phyloP scores from a whole-genome alignment of 495 filamentous ascomycete genomes.

The Tuber brumale region DNA sequence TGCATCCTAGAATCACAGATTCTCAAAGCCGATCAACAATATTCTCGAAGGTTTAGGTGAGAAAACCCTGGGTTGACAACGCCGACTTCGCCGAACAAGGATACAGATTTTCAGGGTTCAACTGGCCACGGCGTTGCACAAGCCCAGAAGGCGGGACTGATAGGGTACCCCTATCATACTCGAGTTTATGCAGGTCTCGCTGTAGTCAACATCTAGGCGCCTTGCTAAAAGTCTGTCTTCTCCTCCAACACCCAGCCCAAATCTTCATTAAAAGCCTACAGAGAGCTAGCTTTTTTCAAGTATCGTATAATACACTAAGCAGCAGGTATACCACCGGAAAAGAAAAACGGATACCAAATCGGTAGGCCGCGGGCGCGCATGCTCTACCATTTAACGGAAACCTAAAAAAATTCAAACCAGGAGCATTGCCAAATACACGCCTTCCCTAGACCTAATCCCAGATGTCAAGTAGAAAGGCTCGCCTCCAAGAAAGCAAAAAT shows the following conservation, averaged over 20 bases:
- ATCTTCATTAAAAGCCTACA: not conserved
- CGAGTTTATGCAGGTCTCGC: not conserved
- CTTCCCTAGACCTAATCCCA: not conserved
- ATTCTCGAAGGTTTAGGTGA: not conserved
- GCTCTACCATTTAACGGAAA: not conserved
- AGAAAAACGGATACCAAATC: not conserved
- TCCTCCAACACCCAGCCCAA: not conserved
- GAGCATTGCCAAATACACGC: not conserved
- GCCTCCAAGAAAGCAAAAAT: not conserved
- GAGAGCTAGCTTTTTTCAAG: not conserved
- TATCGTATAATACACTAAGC: not conserved
- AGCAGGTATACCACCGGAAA: not conserved
- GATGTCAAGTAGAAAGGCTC: not conserved
- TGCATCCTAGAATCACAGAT: not conserved
- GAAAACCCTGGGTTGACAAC: not conserved
- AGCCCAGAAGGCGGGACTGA: not conserved
- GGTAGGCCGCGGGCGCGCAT: not conserved
- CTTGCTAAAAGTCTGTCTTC: not conserved
- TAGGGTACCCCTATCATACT: not conserved
- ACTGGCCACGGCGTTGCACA: not conserved
- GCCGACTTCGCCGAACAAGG: not conserved
- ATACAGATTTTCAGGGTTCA: not conserved
- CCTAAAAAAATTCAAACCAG: not conserved
- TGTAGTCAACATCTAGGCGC: not conserved
- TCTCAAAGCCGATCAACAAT: not conserved